Evolutionary conservation across 352 stramenopile genomes (phyloP), one percentile per base, ranked within the genome.

Genomic region (Globisporangium lucens): DNA sequence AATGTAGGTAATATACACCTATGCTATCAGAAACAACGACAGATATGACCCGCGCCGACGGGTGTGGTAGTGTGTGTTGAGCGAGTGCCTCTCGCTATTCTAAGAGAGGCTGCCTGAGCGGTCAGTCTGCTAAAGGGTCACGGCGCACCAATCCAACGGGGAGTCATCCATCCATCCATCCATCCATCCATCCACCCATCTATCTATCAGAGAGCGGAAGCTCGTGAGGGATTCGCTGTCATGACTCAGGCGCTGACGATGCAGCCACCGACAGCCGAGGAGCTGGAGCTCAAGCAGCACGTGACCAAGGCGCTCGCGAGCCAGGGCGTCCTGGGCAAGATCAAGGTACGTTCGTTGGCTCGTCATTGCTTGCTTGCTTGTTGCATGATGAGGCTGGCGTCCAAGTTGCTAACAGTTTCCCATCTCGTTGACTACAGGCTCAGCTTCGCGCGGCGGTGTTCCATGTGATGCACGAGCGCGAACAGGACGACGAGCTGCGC

Each of bases 361-460:
- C 6, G 3, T 71, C 10, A 2, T 10, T 43, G 5, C 20, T 51
- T 5, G 24, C 2, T 3, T 13, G 33, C 33, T 46, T 43, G 3
- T 4, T 46, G 22, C 6, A 27, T 46, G 41, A 15, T 29, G 29
- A 30, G 33, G 20, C 36, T 43, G 9, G 9, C 17, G 43, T n/a
- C 15, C 17, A 51, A 51, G 17, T 51, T 51, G 30, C 22, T 47
- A 10, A 49, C 43, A 13, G 6, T 64, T 12, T 9, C 10, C 17
- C 52, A 30, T 49, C 43, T 22, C 20, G 24, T 9, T 24, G 43
- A n/a, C 22, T 33, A 2, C 22, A 89, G 80, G 88, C 87, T 2
- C 78, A 95, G 65, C 70, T 94, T 41, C 80, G 86, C 0, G 85
- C 82, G 2, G 86, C 85, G 1, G 83, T 94, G 10, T 93, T 93